Base-by-base conservation (phyloP, 148 eudicot genomes). In the Linanthus parryae region DNA sequence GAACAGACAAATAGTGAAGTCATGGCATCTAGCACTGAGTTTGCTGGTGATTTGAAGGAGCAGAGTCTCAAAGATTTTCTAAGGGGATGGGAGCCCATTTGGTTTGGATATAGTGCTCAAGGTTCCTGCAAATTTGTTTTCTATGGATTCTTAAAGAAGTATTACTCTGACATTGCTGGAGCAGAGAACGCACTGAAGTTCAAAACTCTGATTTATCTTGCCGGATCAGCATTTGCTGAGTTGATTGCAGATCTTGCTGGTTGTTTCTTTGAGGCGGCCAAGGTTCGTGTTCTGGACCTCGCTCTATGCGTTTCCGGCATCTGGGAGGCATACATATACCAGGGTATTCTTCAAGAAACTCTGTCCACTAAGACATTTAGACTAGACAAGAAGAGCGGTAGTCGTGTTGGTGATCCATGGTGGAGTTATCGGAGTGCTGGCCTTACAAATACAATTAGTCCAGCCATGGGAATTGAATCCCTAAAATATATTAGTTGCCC, bases 391-490 rank as follows among this genome's bases (percentile, higher is more conserved):
- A 66, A 84, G 82, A 81, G 76, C 48, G 74, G 85, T 37, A 77
- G 70, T 46, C 55, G 63, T 50, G 85, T 73, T 18, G 94, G 88
- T 68, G 96, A 96, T 62, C 94, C 94, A 14, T 88, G 91, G 96
- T 87, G 94, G 94, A 88, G 91, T 73, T 92, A 78, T 56, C 84
- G 99, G 96, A 81, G 99, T 82, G 99, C 96, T 11, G 95, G 99
- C 26, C 82, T 92, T 56, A 92, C 99, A 24, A 92, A 92, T 62
- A 81, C 99, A 0, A 88, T 92, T 59, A 96, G 99, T n/a, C 99
- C 99, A 0, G 99, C 99, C 35, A 88, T 92, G 99, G 96, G 99
- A 16, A 92, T 92, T 69, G 96, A 92, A 56, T 94, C 96, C 4
- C 58, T 88, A 69, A 92, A 88, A 72, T 92, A 88, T 60, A 92